Conservation (phyloP, 2,329 filamentous ascomycete genomes). For the Aspergillus sp. region DNA sequence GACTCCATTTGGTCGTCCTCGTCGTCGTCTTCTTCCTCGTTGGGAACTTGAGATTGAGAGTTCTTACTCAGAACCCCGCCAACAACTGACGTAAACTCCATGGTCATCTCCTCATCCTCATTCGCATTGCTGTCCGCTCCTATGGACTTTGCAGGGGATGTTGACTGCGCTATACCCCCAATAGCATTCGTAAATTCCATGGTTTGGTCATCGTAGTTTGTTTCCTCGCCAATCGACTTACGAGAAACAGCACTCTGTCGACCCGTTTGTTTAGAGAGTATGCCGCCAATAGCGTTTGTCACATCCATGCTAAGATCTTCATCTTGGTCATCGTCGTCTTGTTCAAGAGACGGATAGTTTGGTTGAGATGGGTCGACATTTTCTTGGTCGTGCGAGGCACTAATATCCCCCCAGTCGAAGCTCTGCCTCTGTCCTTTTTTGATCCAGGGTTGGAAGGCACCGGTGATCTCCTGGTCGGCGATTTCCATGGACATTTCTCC, state of each 20-base stretch:
- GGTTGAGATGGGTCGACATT: conserved; percentile 35
- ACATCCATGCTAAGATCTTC: conserved; percentile 92
- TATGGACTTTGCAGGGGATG: conserved; percentile 22
- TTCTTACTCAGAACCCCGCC: conserved; percentile 35
- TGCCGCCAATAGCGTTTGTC: conserved; percentile 75
- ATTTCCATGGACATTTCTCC: conserved; percentile 78
- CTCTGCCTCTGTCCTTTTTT: conserved; percentile 38
- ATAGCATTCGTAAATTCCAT: conserved; percentile 44
- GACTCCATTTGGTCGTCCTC: conserved; percentile 5
- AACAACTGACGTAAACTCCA: conserved; percentile 45
- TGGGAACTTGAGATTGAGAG: not conserved
- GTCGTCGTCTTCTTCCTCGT: conserved; percentile 5
- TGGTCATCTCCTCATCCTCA: conserved; percentile 44
- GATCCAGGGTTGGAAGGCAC: conserved; percentile 46
- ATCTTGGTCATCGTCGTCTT: conserved; percentile 45
- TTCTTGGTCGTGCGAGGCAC: conserved; percentile 41
- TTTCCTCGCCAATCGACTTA: conserved; percentile 36
- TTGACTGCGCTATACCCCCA: conserved; percentile 31
- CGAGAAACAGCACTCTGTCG: conserved; percentile 37
- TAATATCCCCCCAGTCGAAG: conserved; percentile 40
- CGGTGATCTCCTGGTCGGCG: conserved; percentile 55
- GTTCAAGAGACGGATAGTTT: conserved; percentile 8
- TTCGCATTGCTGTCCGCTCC: conserved; percentile 25
- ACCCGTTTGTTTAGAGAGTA: conserved; percentile 51
- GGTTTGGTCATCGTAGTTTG: conserved; percentile 44